These are phyloP conservation scores for Cruciata laevipes DNA, from an alignment of 257 asterid species.

Conservation along the genomic window DNA sequence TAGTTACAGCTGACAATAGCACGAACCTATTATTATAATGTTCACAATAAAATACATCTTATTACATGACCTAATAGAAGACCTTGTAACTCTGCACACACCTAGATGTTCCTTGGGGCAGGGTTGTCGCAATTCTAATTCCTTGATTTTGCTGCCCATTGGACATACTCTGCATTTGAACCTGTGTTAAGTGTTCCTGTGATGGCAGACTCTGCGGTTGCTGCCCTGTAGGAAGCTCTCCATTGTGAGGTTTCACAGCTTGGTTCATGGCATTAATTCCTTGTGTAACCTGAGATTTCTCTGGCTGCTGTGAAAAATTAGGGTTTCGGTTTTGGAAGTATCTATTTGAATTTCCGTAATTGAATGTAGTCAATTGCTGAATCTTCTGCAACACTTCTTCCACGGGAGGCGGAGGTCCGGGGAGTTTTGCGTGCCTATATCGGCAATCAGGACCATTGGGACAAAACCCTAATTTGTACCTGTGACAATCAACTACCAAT, in stretches of 20 bases:
- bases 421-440: conserved; percentile 90
- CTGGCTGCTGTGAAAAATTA: conserved; percentile 50
- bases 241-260: conserved; percentile 29
- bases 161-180: conserved; percentile 48
- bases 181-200: conserved; percentile 50
- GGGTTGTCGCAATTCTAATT: conserved; percentile 55
- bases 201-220: conserved; percentile 45
- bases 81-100: conserved; percentile 81
- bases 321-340: conserved; percentile 63
- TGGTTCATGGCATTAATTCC: conserved; percentile 45
- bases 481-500: conserved; percentile 28
- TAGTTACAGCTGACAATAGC: conserved; percentile 48
- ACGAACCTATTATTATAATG: conserved; percentile 30
- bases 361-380: conserved; percentile 62
- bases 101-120: conserved; percentile 99
- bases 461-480: conserved; percentile 97
- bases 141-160: conserved; percentile 62
- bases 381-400: conserved; percentile 93
- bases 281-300: conserved; percentile 50
- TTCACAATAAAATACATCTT: conserved; percentile 51
- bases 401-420: conserved; percentile 95
- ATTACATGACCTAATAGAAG: conserved; percentile 61
- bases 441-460: conserved; percentile 98
- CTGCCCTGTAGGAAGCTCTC: conserved; percentile 42
- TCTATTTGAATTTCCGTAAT: conserved; percentile 58